Base-by-base conservation (phyloP, 805 yeast species). In the Metschnikowia cerradonensis region DNA sequence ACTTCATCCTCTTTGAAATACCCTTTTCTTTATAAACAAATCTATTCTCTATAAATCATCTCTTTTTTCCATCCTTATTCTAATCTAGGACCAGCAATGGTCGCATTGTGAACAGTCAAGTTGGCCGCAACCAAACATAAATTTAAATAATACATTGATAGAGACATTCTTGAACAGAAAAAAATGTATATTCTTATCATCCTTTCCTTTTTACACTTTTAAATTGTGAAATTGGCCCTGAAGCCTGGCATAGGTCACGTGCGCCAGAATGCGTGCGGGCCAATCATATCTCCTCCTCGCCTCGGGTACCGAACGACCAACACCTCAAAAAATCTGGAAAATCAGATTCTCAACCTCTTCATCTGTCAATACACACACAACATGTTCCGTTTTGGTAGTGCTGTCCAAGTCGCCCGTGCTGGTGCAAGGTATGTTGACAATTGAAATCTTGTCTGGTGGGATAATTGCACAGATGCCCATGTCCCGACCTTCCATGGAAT, bases 311-410 rank as follows among this genome's bases (percentile, higher is more conserved):
- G 59, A 50, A 53, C 60, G 60, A 55, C 60, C 52, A 45, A 51
- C 31, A 43, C 52, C 57, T 51, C 57, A 41, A 49, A 57, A 57
- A 57, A 56, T 49, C 51, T 52, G 47, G 48, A 45, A 47, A 42
- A 37, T 33, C 35, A 31, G 6, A 33, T n/a, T 42, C 45, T 42
- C 45, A 42, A 33, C 15, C 22, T 42, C 38, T 22, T 42, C 45
- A 42, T 42, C 49, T 49, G 52, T 42, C 54, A 47, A 44, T 44
- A 42, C 52, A 53, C 57, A 53, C 56, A 51, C 52, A 66, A 53
- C 53, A 79, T 79, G 83, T 78, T 77, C 72, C 80, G 81, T 71
- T 70, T 75, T 68, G 80, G 81, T 70, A 76, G 75, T 60, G 76
- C 75, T 61, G 65, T 67, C 60, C 80, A 76, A 65, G 73, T 69